phyloP scores from a whole-genome alignment of 2,329 filamentous ascomycete genomes.

The Sodiomyces alkalinus region DNA sequence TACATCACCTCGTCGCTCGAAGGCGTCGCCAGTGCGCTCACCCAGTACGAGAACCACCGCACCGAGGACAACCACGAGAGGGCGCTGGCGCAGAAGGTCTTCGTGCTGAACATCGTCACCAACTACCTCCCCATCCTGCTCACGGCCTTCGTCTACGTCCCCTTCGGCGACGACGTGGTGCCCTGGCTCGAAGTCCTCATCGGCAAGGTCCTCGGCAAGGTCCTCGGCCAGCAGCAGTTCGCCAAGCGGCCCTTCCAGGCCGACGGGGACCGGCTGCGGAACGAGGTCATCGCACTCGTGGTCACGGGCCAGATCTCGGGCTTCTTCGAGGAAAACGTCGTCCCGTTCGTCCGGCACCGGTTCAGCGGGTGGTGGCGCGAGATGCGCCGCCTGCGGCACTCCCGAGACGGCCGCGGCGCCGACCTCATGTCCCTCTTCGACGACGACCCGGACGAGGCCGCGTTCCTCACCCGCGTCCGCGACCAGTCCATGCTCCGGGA shows the following conservation, averaged over 20 bases:
- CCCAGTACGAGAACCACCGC: constrained; percentile 61
- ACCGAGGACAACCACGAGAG: constrained; percentile 54
- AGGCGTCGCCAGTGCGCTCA: constrained; percentile 45
- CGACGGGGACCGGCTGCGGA: constrained; percentile 49
- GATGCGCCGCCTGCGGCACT: constrained; percentile 17
- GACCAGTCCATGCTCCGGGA: constrained; percentile 50
- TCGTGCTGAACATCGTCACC: constrained; percentile 67
- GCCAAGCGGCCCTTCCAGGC: constrained; percentile 41
- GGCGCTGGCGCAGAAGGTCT: constrained; percentile 58
- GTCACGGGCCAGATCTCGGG: constrained; percentile 58
- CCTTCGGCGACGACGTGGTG: constrained; percentile 52
- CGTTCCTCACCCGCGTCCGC: constrained; percentile 48
- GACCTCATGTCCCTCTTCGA: constrained; percentile 27
- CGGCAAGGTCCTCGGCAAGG: constrained; percentile 26
- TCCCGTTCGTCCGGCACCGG: constrained; percentile 53
- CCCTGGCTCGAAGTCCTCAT: constrained; percentile 50
- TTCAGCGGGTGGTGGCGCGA: constrained; percentile 28
- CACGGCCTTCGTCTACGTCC: constrained; percentile 68
- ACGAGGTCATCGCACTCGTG: constrained; percentile 62
- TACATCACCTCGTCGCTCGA: constrained; percentile 50
- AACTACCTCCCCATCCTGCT: constrained; percentile 63
- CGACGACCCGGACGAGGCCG: constrained; percentile 47
- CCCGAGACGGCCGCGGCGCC: constrained; percentile 22
- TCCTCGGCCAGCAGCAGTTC: constrained; percentile 37
- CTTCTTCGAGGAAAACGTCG: constrained; percentile 55